Conservation (phyloP, 2,329 filamentous ascomycete genomes). For the Coniosporium uncinatum region DNA sequence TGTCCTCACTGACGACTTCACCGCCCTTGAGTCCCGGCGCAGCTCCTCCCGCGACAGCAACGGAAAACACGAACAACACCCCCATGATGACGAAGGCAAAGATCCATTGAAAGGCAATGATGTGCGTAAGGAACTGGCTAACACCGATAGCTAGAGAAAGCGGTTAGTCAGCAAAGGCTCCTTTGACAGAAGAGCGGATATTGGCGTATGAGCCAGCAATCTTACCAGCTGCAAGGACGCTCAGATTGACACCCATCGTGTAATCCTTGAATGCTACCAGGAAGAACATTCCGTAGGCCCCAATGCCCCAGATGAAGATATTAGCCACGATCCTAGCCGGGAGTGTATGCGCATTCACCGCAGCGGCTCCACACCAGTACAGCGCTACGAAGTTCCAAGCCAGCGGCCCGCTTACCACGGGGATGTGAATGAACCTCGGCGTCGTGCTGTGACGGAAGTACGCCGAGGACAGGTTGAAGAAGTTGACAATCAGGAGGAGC, state of each 20-base stretch:
- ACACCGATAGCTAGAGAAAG: slow-evolving; percentile 56
- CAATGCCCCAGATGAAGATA: slow-evolving; percentile 80
- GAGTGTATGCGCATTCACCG: slow-evolving; percentile 62
- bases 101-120: slow-evolving; percentile 85
- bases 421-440: slow-evolving; percentile 69
- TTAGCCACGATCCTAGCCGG: slow-evolving; percentile 79
- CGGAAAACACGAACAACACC: slow-evolving; percentile 63
- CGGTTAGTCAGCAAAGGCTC: too few relatives aligned
- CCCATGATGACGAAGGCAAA: slow-evolving; percentile 84
- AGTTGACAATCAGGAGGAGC: slow-evolving; percentile 72
- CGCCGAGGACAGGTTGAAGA: slow-evolving; percentile 70
- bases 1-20: slow-evolving; percentile 38
- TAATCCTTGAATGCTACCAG: slow-evolving; percentile 67
- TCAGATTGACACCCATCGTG: slow-evolving; percentile 76
- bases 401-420: slow-evolving; percentile 71
- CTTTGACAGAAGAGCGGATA: background rate
- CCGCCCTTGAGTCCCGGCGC: slow-evolving; percentile 51
- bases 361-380: slow-evolving; percentile 86
- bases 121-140: slow-evolving; percentile 66
- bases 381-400: slow-evolving; percentile 84
- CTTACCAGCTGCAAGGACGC: slow-evolving; percentile 64
- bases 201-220: slow-evolving; percentile 2
- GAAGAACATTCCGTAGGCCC: slow-evolving; percentile 74
- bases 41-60: slow-evolving; percentile 58
- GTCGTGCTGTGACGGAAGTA: slow-evolving; percentile 77